Conservation (phyloP, 257 asterid species). For the Solanum gracilifrons region DNA sequence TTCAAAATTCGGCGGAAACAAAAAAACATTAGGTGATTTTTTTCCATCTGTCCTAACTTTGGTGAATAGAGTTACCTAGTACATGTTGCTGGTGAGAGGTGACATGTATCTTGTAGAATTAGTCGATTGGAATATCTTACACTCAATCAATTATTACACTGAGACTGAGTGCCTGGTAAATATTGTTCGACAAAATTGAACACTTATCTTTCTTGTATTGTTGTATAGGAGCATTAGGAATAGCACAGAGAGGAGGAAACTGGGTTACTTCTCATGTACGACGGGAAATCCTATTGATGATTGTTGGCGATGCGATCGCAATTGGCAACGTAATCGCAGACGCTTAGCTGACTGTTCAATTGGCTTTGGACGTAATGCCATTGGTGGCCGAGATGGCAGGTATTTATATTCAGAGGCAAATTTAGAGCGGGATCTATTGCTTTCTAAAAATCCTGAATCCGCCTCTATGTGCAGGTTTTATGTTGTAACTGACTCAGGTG, state of each 20-base stretch:
- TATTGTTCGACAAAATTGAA: background rate
- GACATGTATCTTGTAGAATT: fast-evolving
- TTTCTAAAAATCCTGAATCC: background rate
- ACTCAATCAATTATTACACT: background rate
- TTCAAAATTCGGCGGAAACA: too few species aligned
- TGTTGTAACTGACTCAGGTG: constrained; percentile 49
- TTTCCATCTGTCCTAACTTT: too few species aligned
- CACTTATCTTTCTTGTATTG: background rate
- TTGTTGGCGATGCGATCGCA: constrained; percentile 80
- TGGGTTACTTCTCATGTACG: constrained; percentile 67
- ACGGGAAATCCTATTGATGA: constrained; percentile 83
- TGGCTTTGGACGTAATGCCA: constrained; percentile 81
- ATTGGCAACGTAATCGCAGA: constrained; percentile 61
- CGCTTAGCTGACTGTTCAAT: constrained; percentile 74
- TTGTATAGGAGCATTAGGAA: constrained; percentile 48
- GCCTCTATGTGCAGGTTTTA: constrained; percentile 8
- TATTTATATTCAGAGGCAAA: background rate
- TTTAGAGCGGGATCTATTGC: background rate
- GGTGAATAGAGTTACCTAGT: fast-evolving
- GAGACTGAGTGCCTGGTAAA: background rate
- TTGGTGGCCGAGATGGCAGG: constrained; percentile 78
- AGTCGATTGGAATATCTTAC: background rate
- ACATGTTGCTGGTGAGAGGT: background rate
- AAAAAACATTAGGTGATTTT: background rate
- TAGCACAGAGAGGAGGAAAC: constrained; percentile 63